Percentiles rank a stretch among this genome's conserved stretches.
These are phyloP conservation scores for Cephaloascus fragrans DNA, from an alignment of 805 yeast genomes.

Conservation along the genomic window DNA sequence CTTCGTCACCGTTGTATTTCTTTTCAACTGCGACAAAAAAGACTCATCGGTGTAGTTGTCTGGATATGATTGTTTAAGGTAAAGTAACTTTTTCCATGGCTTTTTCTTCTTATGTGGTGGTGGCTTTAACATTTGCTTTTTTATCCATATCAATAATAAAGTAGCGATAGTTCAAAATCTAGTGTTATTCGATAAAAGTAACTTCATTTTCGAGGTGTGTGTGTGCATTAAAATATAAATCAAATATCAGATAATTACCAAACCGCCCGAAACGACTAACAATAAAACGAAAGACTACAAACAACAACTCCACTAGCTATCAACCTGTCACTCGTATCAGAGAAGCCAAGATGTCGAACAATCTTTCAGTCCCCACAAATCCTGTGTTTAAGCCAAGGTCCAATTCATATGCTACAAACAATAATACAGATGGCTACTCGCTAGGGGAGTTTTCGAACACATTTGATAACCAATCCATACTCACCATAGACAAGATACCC, in stretches of 20 bases:
- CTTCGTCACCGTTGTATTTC: constrained; percentile 65
- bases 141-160: no score
- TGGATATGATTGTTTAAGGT: constrained; percentile 78
- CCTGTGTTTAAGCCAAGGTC: not conserved
- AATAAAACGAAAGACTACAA: no score
- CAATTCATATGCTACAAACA: not conserved
- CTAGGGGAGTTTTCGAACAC: not conserved
- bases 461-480: not conserved
- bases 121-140: not conserved
- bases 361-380: not conserved
- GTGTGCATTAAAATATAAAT: no score
- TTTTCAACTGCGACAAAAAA: constrained; percentile 68
- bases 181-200: no score
- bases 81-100: constrained; percentile 79
- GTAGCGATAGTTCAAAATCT: no score
- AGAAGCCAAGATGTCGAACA: not conserved
- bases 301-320: no score
- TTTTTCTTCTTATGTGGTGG: constrained; percentile 5
- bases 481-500: constrained; percentile 38
- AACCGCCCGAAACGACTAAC: no score
- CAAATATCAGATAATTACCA: no score
- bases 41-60: constrained; percentile 84
- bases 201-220: no score
- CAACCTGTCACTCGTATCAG: no score
- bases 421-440: not conserved